phyloP scores from a whole-genome alignment of 306 rosid genomes.

The Hippophae rhamnoides region DNA sequence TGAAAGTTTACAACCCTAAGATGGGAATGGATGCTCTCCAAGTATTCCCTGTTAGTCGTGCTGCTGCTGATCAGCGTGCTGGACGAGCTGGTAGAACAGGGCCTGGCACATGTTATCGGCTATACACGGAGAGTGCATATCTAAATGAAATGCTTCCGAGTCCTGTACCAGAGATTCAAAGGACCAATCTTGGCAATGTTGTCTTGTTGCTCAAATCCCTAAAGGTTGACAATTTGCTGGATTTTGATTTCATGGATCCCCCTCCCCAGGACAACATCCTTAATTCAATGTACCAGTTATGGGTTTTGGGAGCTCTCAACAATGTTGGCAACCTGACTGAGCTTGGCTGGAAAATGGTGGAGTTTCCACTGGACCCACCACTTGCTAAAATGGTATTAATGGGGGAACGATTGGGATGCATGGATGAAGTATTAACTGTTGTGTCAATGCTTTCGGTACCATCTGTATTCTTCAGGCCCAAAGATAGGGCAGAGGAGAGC shows the following conservation, averaged over 20 bases:
- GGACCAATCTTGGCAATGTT: conserved; percentile 94
- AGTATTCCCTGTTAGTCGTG: conserved; percentile 93
- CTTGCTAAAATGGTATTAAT: conserved; percentile 95
- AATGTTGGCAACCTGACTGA: conserved; percentile 86
- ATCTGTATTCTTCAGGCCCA: conserved; percentile 92
- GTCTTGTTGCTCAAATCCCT: conserved; percentile 90
- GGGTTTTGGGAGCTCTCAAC: conserved; percentile 97
- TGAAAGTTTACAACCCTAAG: conserved; percentile 96
- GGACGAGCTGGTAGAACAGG: conserved; percentile 99
- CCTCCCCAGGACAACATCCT: conserved; percentile 98
- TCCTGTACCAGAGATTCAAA: conserved; percentile 95
- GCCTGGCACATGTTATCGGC: conserved; percentile 89
- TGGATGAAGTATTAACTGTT: conserved; percentile 84
- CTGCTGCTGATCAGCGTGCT: conserved; percentile 98
- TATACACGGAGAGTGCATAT: conserved; percentile 87
- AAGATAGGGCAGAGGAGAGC: conserved; percentile 93
- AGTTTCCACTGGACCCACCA: conserved; percentile 93
- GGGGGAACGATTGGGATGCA: conserved; percentile 70
- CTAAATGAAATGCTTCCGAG: conserved; percentile 77
- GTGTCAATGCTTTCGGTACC: conserved; percentile 99
- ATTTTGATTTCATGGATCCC: conserved; percentile 99
- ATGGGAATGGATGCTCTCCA: conserved; percentile 99
- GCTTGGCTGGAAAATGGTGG: conserved; percentile 99
- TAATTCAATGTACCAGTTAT: conserved; percentile 95
- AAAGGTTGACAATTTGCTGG: conserved; percentile 83